Base-by-base conservation (phyloP, 1,284 basidiomycete species). In the Fomitopsis palustris region DNA sequence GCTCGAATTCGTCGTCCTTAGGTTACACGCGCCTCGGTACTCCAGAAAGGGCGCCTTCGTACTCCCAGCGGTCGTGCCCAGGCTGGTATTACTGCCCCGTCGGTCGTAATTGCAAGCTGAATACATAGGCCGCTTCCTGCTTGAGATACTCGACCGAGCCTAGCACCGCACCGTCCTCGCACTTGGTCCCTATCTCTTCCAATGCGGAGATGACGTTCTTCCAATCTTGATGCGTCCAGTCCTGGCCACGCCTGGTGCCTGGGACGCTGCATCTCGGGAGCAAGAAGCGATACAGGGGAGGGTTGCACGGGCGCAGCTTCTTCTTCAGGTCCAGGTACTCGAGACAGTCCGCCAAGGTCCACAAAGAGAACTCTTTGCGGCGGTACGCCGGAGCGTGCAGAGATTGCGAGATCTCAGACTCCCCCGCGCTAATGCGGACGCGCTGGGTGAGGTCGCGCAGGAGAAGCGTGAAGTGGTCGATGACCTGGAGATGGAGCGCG, bases 211-310 rank as follows among this genome's bases (percentile, higher is more conserved):
- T 69, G 31, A 74, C 81, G 27, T 79, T 75, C 60, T 78, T 73
- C 88, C 90, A 92, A 64, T 85, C 86, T 55, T 77, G 74, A 55
- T 80, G 75, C 16, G 86, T 77, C 89, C 89, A 92, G 63, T 91
- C 87, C 66, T 84, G 81, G 4, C 88, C 89, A 27, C 80, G 72
- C 41, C 85, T 77, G 31, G 80, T 80, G 0, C 85, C 86, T 25
- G 60, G 66, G 29, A 70, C 72, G 42, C 74, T 67, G 61, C 81
- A 80, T 55, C 83, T 78, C 57, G 74, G 71, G 53, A 74, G 76
- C 56, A 88, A 70, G 69, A 90, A 87, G 43, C 82, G 67, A 10
- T 77, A 72, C 31, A 86, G 82, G 37, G 75, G 77, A 19, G 74
- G 75, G n/a, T 60, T 60, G 53, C 68, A 67, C 17, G 72, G 67